phyloP scores from a whole-genome alignment of 2,329 filamentous ascomycete species.

The Hypoxylon sp. region DNA sequence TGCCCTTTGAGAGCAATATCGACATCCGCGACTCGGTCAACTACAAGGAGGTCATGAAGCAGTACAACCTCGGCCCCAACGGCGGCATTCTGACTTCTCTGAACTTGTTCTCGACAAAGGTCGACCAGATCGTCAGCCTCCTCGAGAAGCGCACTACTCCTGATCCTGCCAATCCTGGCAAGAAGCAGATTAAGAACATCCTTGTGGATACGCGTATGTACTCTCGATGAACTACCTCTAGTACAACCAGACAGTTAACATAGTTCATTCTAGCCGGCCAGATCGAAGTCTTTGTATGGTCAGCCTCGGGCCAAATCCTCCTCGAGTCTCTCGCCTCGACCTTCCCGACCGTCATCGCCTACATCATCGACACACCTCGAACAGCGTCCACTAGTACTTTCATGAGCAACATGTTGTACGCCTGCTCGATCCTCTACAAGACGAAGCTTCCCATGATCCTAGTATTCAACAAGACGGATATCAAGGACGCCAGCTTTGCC shows the following conservation, averaged over 20 bases:
- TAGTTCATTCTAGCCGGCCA: conserved; percentile 73
- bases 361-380: conserved; percentile 96
- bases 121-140: conserved; percentile 91
- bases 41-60: conserved; percentile 99
- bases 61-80: conserved; percentile 97
- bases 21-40: conserved; percentile 99
- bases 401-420: conserved; percentile 99
- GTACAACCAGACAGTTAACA: conserved; percentile 11
- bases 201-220: conserved; percentile 83
- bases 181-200: conserved; percentile 81
- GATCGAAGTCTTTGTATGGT: conserved; percentile 99
- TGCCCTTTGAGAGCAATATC: conserved; percentile 97
- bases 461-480: conserved; percentile 99
- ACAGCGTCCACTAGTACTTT: conserved; percentile 95
- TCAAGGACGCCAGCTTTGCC: conserved; percentile 89
- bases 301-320: conserved; percentile 92
- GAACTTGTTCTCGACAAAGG: conserved; percentile 97
- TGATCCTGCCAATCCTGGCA: conserved; percentile 69
- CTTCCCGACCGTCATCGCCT: conserved; percentile 97
- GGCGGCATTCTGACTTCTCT: conserved; percentile 95
- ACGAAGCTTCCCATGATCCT: conserved; percentile 98
- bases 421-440: conserved; percentile 98
- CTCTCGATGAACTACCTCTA: neutral
- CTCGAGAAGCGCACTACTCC: conserved; percentile 88
- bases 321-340: conserved; percentile 92